Evolutionary conservation across 2,329 filamentous ascomycete species (phyloP), one percentile per base, ranked within the genome.

Genomic region (Aspergillus ustus): DNA sequence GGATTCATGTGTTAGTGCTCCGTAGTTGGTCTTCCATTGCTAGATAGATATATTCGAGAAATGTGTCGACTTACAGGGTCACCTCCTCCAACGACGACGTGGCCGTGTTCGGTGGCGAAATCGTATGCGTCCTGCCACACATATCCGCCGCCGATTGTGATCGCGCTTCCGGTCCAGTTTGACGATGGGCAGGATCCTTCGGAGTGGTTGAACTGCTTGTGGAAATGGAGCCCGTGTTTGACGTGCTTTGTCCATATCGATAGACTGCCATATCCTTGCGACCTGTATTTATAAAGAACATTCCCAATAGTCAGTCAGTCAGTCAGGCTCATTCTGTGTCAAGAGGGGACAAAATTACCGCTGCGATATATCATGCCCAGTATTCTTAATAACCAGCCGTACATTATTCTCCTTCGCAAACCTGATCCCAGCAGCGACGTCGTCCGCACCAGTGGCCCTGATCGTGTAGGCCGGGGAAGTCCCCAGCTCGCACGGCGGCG

Each of bases 341-440:
- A 28, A 1, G 1, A 7, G n/a, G 19, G 15, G 19, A 3, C 2
- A 11, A 25, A 25, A 64, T 58, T 7, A 69, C 65, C 59, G 64
- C 37, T 57, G 54, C 5, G 61, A 19, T 13, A 69, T 61, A 40
- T 79, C 75, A 65, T 81, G 78, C 2, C 78, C 78, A 3, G 75
- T 79, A 62, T 78, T 79, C 3, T 73, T 69, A 9, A 79, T 72
- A 2, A 85, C 76, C 2, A 87, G 72, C 0, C 84, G 80, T 43
- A 87, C 72, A 66, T 85, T 84, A 64, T 83, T 73, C 4, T 79
- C 66, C 4, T 72, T 72, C 2, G 82, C 83, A 65, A 86, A 84
- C 6, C 69, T 67, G 2, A 76, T 61, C 2, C 70, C 69, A 15
- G 64, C 52, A 22, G 68, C 51, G 7, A 76, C 60, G 20, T 76